These are phyloP conservation scores for Hericium rajendrae DNA, from an alignment of 768 basidiomycete genomes.

Conservation along the genomic window DNA sequence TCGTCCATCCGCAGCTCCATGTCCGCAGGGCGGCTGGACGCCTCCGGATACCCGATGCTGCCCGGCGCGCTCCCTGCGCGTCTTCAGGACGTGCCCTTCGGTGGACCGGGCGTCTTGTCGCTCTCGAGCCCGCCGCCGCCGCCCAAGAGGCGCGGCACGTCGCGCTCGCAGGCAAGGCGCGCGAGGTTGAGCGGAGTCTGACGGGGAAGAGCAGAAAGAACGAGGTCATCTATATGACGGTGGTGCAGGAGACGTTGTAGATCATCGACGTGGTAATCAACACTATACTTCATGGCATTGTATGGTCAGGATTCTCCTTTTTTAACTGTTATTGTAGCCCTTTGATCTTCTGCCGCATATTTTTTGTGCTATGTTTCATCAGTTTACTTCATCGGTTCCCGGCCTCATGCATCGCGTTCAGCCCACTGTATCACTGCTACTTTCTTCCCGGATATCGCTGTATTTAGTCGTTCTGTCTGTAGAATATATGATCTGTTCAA, in stretches of 20 bases:
- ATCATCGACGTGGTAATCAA: neutral
- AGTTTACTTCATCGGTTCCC: neutral
- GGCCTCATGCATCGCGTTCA: neutral
- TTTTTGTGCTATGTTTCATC: neutral
- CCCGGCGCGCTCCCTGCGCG: conserved; percentile 6
- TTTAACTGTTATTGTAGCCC: neutral
- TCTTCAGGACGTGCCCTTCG: conserved; percentile 7
- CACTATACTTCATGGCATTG: neutral
- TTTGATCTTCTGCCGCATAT: neutral
- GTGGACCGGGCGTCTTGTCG: neutral
- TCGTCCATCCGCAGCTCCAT: neutral
- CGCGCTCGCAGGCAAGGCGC: neutral
- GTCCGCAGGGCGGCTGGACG: neutral
- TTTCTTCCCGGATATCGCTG: conserved; percentile 2
- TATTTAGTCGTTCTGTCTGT: conserved; percentile 6
- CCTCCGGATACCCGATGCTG: conserved; percentile 4
- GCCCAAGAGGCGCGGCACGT: neutral
- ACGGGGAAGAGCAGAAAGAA: conserved; percentile 4
- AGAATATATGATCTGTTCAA: neutral
- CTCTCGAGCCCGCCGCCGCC: neutral
- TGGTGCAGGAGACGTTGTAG: conserved; percentile 10
- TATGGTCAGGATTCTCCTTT: neutral
- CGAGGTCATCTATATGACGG: conserved; percentile 10
- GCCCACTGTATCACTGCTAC: conserved; percentile 9
- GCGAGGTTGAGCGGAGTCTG: neutral